Base-by-base conservation (phyloP, 352 stramenopile genomes). In the Saprolegnia diclina region DNA sequence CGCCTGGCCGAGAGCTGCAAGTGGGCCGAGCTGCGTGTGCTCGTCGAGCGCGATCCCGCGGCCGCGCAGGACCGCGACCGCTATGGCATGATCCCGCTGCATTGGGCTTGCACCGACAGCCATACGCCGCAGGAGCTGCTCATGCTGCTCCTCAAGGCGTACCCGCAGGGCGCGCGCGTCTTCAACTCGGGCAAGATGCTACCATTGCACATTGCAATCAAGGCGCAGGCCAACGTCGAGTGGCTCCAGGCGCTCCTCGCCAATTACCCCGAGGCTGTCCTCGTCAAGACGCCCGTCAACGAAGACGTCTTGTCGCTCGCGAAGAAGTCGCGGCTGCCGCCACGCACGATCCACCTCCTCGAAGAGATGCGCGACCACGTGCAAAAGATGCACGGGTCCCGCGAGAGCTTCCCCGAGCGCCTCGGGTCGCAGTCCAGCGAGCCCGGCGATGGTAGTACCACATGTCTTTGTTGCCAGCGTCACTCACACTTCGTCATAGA, bases 311-410 rank as follows among this genome's bases (percentile, higher is more conserved):
- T 95, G 55, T 76, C 87, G 64, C 76, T 95, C 22, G 87, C 85
- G 18, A 76, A 74, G 26, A 91, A 91, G 61, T 74, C 76, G 16
- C 78, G 67, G 0, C 65, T 93, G 35, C 78, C 83, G 5, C 52
- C 71, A 59, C 81, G 83, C 32, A 90, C 82, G n/a, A 52, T 93
- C 38, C 83, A 87, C 18, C 71, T 95, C 38, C 73, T 95, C 0
- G 87, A 95, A 62, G 87, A 95, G 46, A 95, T 95, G 87, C 90
- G 90, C 63, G 82, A 89, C 64, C 87, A 95, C 65, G 85, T 95
- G 37, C 63, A 69, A 62, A 69, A 69, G 63, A 61, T 52, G 24
- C 52, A 59, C 19, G 52, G 52, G 16, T 35, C 35, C 3, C 52
- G 52, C 13, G 52, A 59, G 19, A 59, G 52, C 52, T 59, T 59